Percentiles rank a stretch among this genome's conserved stretches.
Evolutionary conservation across 805 yeast species (phyloP).

Genomic region (Ogataea paradorogensis): DNA sequence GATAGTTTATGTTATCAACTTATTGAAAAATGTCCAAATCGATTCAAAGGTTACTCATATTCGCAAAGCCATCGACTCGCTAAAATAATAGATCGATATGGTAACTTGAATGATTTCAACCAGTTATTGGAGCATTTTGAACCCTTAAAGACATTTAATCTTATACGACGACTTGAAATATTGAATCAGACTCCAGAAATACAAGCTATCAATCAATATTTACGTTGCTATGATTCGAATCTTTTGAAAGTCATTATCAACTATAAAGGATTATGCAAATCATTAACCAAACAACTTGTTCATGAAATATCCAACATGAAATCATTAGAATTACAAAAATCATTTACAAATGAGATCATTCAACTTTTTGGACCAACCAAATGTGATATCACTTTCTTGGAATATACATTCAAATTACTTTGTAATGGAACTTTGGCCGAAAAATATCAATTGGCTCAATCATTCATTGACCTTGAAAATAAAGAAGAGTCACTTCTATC

Average conservation of each 20-base stretch:
- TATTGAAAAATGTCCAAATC: constrained; percentile 4
- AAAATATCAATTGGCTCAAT: constrained; percentile 3
- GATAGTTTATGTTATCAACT: constrained; percentile 16
- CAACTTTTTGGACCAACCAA: constrained; percentile 1
- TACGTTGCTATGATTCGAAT: background rate
- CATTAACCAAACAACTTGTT: background rate
- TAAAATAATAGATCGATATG: constrained; percentile 24
- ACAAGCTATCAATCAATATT: background rate
- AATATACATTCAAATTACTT: constrained; percentile 3
- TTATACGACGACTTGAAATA: constrained; percentile 3
- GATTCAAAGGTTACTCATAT: background rate
- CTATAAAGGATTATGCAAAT: constrained; percentile 2
- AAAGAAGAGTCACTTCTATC: constrained; percentile 9
- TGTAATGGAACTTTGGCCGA: constrained; percentile 1
- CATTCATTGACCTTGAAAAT: constrained; percentile 2
- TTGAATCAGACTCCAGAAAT: constrained; percentile 2
- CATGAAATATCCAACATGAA: background rate
- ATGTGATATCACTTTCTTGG: constrained; percentile 9
- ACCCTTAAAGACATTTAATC: constrained; percentile 1
- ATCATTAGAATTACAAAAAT: background rate
- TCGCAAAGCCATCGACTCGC: constrained; percentile 12
- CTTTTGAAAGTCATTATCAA: background rate
- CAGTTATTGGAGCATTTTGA: constrained; percentile 16
- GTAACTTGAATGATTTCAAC: constrained; percentile 18
- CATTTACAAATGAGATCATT: background rate